phyloP scores from a whole-genome alignment of 768 basidiomycete species.

The Pleurotus djamor region DNA sequence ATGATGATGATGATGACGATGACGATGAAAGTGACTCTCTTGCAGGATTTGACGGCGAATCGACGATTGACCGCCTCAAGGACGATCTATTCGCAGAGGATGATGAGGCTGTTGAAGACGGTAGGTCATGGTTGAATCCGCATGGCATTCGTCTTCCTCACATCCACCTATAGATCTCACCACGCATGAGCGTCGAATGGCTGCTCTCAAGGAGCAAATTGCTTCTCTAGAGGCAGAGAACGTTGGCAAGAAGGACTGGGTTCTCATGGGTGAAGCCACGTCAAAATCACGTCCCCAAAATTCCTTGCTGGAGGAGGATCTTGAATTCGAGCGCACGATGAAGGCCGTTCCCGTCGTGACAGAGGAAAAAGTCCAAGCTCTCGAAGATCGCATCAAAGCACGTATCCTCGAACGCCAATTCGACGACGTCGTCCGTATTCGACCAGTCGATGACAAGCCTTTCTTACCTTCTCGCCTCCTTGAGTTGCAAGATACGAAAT shows the following conservation, averaged over 20 bases:
- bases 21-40: constrained; percentile 25
- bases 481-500: constrained; percentile 88
- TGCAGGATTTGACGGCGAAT: constrained; percentile 25
- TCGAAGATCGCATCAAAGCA: constrained; percentile 91
- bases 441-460: constrained; percentile 76
- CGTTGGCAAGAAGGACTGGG: constrained; percentile 89
- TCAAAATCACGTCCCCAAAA: constrained; percentile 85
- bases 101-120: constrained; percentile 20
- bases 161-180: constrained; percentile 50
- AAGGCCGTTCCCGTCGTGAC: constrained; percentile 89
- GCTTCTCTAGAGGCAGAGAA: constrained; percentile 81
- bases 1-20: constrained; percentile 21
- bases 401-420: constrained; percentile 84
- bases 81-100: constrained; percentile 55
- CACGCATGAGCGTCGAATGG: constrained; percentile 77
- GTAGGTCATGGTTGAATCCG: not conserved
- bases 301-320: constrained; percentile 87
- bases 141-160: constrained; percentile 2
- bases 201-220: constrained; percentile 76
- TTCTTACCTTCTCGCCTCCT: constrained; percentile 90
- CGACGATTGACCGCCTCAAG: constrained; percentile 57
- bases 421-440: constrained; percentile 89
- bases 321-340: constrained; percentile 90
- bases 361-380: constrained; percentile 74
- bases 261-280: constrained; percentile 86